These are phyloP conservation scores for Penicillium expansum DNA, from an alignment of 2,329 filamentous ascomycete genomes.

Conservation along the genomic window DNA sequence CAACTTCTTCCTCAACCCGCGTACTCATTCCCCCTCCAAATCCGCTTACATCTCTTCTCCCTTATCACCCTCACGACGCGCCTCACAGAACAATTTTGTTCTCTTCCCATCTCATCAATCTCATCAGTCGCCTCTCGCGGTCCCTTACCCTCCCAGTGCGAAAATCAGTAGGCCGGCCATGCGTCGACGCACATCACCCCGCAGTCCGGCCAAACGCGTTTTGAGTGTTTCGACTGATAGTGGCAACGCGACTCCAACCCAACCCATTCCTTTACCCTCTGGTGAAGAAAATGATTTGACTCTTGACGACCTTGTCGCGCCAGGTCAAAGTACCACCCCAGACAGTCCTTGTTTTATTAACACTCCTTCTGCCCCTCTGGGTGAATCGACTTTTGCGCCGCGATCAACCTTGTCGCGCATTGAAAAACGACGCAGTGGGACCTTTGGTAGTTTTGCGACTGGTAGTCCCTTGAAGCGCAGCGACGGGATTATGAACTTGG, in stretches of 20 bases:
- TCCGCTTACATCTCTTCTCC: conserved; percentile 51
- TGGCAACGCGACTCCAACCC: conserved; percentile 62
- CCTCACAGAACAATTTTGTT: conserved; percentile 54
- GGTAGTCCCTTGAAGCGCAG: conserved; percentile 88
- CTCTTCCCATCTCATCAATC: conserved; percentile 45
- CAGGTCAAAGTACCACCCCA: conserved; percentile 21
- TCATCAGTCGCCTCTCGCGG: conserved; percentile 56
- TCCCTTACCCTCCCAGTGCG: conserved; percentile 64
- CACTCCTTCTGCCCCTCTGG: conserved; percentile 16
- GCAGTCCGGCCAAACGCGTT: conserved; percentile 76
- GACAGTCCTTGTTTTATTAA: conserved; percentile 42
- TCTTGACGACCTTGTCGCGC: conserved; percentile 30
- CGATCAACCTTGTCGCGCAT: conserved; percentile 45
- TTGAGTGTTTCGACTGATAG: conserved; percentile 68
- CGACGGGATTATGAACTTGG: conserved; percentile 84
- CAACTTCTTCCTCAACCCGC: conserved; percentile 62
- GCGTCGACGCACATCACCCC: conserved; percentile 65
- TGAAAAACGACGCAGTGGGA: conserved; percentile 51
- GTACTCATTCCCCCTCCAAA: conserved; percentile 52
- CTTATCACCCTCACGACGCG: conserved; percentile 57
- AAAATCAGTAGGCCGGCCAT: conserved; percentile 54
- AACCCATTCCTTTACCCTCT: conserved; percentile 45
- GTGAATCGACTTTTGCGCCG: conserved; percentile 30
- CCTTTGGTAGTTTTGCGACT: conserved; percentile 51
- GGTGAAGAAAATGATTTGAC: conserved; percentile 48